Conservation (phyloP, 2,329 filamentous ascomycete species). For the Cladobotryum mycophilum region DNA sequence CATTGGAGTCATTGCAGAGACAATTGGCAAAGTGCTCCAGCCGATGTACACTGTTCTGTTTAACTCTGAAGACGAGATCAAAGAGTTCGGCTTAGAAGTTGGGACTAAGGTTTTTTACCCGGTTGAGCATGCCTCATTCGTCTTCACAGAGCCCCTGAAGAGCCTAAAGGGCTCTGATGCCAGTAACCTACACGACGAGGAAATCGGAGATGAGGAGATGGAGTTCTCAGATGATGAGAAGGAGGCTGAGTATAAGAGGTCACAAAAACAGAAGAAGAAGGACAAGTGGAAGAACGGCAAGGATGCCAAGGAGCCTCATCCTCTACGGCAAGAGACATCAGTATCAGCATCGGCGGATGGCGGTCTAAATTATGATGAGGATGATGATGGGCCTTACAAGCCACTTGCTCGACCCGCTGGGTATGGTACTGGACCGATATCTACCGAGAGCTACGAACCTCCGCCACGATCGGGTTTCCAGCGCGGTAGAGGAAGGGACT, state of each 20-base stretch:
- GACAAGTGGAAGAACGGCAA: conserved; percentile 39
- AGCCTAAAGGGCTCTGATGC: conserved; percentile 84
- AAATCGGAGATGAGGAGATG: conserved; percentile 75
- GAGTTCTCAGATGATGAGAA: conserved; percentile 97
- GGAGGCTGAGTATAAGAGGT: conserved; percentile 73
- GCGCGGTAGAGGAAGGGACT: conserved; percentile 39
- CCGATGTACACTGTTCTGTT: conserved; percentile 83
- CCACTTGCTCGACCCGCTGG: conserved; percentile 63
- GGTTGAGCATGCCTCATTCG: conserved; percentile 68
- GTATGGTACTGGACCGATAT: conserved; percentile 45
- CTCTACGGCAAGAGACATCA: conserved; percentile 34
- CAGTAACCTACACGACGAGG: conserved; percentile 91
- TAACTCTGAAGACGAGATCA: conserved; percentile 60
- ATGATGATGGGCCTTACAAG: conserved; percentile 63
- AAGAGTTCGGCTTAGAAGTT: conserved; percentile 57
- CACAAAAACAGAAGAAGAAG: conserved; percentile 61
- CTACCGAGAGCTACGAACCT: conserved; percentile 33
- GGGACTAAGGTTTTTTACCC: conserved; percentile 76
- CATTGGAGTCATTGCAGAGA: conserved; percentile 77
- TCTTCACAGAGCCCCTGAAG: conserved; percentile 79
- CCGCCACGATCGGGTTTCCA: conserved; percentile 24
- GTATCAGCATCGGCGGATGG: conserved; percentile 23
- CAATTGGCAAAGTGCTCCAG: conserved; percentile 76
- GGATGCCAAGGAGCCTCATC: conserved; percentile 33
- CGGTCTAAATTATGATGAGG: conserved; percentile 63